Conservation (phyloP, 202 grass and related monocot genomes). For the Digitaria exilis region DNA sequence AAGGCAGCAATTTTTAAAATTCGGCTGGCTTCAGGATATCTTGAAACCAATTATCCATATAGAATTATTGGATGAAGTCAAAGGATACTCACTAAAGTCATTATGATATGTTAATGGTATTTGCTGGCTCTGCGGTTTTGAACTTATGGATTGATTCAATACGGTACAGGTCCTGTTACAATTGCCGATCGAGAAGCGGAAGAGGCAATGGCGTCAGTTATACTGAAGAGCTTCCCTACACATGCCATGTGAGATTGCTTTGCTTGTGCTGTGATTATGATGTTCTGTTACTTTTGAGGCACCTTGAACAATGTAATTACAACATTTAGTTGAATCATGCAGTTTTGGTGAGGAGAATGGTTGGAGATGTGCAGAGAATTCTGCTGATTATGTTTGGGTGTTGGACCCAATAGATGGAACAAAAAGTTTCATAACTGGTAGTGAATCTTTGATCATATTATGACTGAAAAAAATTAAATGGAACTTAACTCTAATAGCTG, state of each 20-base stretch:
- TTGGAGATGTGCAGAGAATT: conserved; percentile 67
- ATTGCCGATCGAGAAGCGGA: conserved; percentile 92
- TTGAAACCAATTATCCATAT: neutral
- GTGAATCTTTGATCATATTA: neutral
- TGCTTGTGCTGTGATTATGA: neutral
- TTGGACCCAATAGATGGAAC: conserved; percentile 96
- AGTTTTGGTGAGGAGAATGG: conserved; percentile 95
- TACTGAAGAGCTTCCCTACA: conserved; percentile 68
- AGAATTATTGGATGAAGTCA: neutral
- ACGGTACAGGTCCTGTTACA: conserved; percentile 60
- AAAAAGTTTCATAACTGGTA: conserved; percentile 96
- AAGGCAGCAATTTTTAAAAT: neutral
- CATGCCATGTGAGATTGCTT: conserved; percentile 67
- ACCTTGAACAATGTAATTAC: neutral
- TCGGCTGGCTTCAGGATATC: neutral
- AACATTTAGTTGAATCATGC: conserved; percentile 3
- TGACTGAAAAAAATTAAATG: conserved; percentile 7
- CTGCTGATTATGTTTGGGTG: conserved; percentile 91
- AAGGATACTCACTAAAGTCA: neutral
- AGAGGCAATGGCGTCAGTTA: conserved; percentile 81
- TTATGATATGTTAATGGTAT: neutral
- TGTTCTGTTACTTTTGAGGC: neutral
- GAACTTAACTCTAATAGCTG: neutral
- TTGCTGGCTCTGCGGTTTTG: neutral
- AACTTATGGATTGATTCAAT: conserved; percentile 20